phyloP scores from a whole-genome alignment of 1,284 basidiomycete genomes.

The Flammula alnicola region DNA sequence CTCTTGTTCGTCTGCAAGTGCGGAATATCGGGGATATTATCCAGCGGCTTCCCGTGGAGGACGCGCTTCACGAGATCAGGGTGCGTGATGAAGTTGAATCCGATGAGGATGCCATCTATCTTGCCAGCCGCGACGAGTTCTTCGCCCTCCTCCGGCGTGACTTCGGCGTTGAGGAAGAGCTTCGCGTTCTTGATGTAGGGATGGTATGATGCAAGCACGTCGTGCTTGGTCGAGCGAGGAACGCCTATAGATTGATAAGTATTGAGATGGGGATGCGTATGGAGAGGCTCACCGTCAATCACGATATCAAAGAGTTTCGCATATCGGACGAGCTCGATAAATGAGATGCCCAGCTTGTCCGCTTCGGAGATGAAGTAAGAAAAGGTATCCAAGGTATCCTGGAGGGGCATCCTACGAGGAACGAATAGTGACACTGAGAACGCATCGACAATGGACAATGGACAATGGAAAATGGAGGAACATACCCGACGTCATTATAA shows the following conservation, averaged over 20 bases:
- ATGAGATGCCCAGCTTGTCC: conserved; percentile 42
- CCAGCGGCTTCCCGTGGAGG: conserved; percentile 31
- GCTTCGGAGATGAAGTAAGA: conserved; percentile 43
- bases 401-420: conserved; percentile 44
- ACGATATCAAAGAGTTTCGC: conserved; percentile 26
- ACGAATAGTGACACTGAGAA: not conserved
- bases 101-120: conserved; percentile 35
- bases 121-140: conserved; percentile 27
- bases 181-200: conserved; percentile 38
- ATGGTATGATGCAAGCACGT: conserved; percentile 39
- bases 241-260: conserved; percentile 22
- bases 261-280: not conserved
- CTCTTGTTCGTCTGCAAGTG: conserved; percentile 30
- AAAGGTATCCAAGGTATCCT: conserved; percentile 47
- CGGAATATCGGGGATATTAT: conserved; percentile 28
- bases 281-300: conserved; percentile 34
- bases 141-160: conserved; percentile 40
- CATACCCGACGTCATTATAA: conserved; percentile 51
- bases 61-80: conserved; percentile 39
- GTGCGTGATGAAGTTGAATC: conserved; percentile 33
- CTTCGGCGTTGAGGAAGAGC: conserved; percentile 36
- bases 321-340: conserved; percentile 42
- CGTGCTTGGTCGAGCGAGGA: conserved; percentile 30
- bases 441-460: not conserved
- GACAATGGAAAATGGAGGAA: too few relatives aligned